Evolutionary conservation across 768 basidiomycete species (phyloP).

Genomic region (Podaxis carcinomalis): DNA sequence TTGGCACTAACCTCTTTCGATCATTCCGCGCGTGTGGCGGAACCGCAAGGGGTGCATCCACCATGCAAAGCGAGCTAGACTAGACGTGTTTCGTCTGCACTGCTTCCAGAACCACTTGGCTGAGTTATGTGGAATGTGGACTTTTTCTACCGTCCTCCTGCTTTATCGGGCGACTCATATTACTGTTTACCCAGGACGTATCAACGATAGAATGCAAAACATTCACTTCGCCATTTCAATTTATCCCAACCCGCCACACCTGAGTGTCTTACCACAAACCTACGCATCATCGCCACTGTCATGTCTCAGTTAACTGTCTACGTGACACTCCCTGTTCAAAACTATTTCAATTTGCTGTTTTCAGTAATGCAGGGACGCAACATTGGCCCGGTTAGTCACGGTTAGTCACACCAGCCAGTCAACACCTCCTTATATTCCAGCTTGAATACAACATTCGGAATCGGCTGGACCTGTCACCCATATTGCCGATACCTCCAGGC

Average conservation of each 20-base stretch:
- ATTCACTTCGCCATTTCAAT: neutral
- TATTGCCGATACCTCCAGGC: neutral
- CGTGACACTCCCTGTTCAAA: neutral
- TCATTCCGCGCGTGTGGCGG: neutral
- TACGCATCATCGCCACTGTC: slow-evolving; percentile 8
- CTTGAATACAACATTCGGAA: neutral
- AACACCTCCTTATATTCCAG: neutral
- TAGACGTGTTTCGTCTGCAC: neutral
- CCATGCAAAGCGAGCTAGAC: neutral
- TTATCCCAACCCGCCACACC: neutral
- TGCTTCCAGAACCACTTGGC: neutral
- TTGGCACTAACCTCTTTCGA: slow-evolving; percentile 1
- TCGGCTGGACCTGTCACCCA: neutral
- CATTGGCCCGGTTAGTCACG: neutral
- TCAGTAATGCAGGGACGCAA: neutral
- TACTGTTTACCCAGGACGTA: neutral
- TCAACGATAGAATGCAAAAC: neutral
- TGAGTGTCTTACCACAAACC: slow-evolving; percentile 2
- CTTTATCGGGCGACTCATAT: neutral
- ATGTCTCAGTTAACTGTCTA: neutral
- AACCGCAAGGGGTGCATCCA: neutral
- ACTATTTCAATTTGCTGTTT: neutral
- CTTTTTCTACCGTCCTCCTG: neutral
- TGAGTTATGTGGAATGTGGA: neutral
- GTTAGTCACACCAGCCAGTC: neutral